Conservation (phyloP, 1,284 basidiomycete genomes). For the Marasmius tenuissimus region DNA sequence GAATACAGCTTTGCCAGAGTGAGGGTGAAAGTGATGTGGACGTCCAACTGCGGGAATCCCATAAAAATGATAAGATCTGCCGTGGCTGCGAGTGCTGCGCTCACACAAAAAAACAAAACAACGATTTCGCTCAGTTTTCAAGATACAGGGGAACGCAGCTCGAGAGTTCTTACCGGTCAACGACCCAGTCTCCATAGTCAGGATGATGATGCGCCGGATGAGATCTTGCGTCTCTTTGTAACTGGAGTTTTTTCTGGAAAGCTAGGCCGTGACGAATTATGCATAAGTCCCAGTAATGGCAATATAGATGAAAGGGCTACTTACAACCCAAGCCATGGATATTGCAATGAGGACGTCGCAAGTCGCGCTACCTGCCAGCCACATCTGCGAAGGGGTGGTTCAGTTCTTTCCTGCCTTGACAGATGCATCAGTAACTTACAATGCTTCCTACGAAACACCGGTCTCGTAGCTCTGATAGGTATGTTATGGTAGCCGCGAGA, state of each 20-base stretch:
- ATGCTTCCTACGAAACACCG: neutral
- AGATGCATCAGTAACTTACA: too few species aligned
- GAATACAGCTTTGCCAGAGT: slow-evolving; percentile 30
- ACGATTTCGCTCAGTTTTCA: neutral
- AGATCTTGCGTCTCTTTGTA: slow-evolving; percentile 20
- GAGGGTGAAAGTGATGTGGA: slow-evolving; percentile 25
- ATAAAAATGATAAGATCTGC: slow-evolving; percentile 25
- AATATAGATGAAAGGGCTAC: neutral
- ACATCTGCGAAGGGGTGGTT: slow-evolving; percentile 12
- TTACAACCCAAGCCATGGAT: slow-evolving; percentile 22
- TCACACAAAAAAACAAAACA: too few species aligned
- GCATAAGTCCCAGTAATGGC: neutral
- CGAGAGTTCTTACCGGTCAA: slow-evolving; percentile 15
- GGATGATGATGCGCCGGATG: slow-evolving; percentile 18
- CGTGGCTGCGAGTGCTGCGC: slow-evolving; percentile 24
- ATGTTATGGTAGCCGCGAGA: too few species aligned
- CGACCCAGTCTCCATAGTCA: slow-evolving; percentile 24
- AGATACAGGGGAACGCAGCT: neutral
- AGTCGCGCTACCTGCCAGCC: slow-evolving; percentile 22
- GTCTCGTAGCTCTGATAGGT: too few species aligned
- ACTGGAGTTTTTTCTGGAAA: slow-evolving; percentile 19
- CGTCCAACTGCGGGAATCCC: slow-evolving; percentile 21
- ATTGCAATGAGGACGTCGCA: slow-evolving; percentile 22
- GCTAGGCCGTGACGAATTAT: slow-evolving; percentile 5
- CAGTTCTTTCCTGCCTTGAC: too few species aligned